A percentile compares a stretch with the other conserved stretches of the same genome.
phyloP scores from a whole-genome alignment of 1,284 basidiomycete genomes.

The Moniliophthora roreri region DNA sequence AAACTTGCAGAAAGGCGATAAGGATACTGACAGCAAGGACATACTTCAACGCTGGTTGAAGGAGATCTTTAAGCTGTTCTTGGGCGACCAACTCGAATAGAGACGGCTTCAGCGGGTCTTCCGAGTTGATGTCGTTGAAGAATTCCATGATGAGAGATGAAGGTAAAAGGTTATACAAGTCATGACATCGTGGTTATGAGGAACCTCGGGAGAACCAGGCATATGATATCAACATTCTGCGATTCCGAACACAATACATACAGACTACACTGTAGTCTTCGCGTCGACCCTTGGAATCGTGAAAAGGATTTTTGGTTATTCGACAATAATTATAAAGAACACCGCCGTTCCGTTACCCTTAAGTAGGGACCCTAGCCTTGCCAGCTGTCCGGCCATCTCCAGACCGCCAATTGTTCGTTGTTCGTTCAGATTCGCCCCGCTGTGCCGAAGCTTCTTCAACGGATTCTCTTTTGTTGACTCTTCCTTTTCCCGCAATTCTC shows the following conservation, averaged over 20 bases:
- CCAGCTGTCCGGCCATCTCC: too few relatives aligned
- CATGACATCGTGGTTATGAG: conserved; percentile 1
- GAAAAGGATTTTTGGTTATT: too few relatives aligned
- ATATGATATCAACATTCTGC: neutral
- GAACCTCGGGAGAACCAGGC: neutral
- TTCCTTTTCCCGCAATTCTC: neutral
- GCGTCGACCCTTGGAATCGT: too few relatives aligned
- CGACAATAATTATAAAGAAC: too few relatives aligned
- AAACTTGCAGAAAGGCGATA: neutral
- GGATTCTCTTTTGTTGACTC: neutral
- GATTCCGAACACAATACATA: too few relatives aligned
- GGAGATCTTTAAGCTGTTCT: conserved; percentile 88
- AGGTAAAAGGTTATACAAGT: neutral
- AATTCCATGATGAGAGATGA: conserved; percentile 67
- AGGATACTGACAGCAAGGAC: conserved; percentile 74
- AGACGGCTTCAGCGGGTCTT: conserved; percentile 80
- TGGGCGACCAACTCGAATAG: conserved; percentile 96
- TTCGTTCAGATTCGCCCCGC: too few relatives aligned
- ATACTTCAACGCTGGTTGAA: conserved; percentile 96
- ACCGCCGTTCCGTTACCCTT: too few relatives aligned
- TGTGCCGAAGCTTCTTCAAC: too few relatives aligned
- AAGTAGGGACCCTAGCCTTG: too few relatives aligned
- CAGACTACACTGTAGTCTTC: too few relatives aligned
- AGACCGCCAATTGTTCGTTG: too few relatives aligned
- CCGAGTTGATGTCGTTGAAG: conserved; percentile 71